These are phyloP conservation scores for Pichia sorboxylosa DNA, from an alignment of 1,139 yeast species.

Conservation along the genomic window DNA sequence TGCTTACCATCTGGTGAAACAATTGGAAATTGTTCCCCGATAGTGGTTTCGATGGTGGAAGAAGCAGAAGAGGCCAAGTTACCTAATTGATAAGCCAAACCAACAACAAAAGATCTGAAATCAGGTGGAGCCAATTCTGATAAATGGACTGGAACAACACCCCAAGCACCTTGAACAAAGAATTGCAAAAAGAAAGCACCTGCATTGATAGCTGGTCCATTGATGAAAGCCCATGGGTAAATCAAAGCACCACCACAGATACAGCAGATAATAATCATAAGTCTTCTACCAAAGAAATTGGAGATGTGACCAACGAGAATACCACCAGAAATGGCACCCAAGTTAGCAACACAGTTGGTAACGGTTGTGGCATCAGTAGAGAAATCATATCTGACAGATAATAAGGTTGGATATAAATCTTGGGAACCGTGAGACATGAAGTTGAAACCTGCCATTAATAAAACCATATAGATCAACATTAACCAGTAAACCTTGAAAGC, in stretches of 20 bases:
- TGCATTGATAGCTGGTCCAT: conserved; percentile 51
- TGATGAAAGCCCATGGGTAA: conserved; percentile 56
- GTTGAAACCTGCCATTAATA: conserved; percentile 54
- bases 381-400: conserved; percentile 42
- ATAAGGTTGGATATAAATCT: conserved; percentile 58
- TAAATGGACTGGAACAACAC: conserved; percentile 68
- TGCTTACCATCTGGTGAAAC: conserved; percentile 25
- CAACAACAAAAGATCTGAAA: conserved; percentile 61
- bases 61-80: conserved; percentile 76
- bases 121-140: conserved; percentile 73
- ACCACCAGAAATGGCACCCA: conserved; percentile 64
- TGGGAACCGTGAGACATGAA: conserved; percentile 68
- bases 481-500: conserved; percentile 33
- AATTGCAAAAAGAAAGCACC: conserved; percentile 71
- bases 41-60: conserved; percentile 67
- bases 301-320: conserved; percentile 49
- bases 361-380: conserved; percentile 46
- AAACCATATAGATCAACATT: conserved; percentile 37
- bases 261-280: conserved; percentile 47
- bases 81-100: conserved; percentile 74
- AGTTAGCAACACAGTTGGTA: conserved; percentile 56
- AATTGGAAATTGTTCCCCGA: conserved; percentile 58
- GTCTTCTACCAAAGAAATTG: conserved; percentile 49
- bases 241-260: conserved; percentile 55
- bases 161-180: conserved; percentile 84